phyloP scores from a whole-genome alignment of 352 stramenopile species.

The Phytophthora pinifolia region DNA sequence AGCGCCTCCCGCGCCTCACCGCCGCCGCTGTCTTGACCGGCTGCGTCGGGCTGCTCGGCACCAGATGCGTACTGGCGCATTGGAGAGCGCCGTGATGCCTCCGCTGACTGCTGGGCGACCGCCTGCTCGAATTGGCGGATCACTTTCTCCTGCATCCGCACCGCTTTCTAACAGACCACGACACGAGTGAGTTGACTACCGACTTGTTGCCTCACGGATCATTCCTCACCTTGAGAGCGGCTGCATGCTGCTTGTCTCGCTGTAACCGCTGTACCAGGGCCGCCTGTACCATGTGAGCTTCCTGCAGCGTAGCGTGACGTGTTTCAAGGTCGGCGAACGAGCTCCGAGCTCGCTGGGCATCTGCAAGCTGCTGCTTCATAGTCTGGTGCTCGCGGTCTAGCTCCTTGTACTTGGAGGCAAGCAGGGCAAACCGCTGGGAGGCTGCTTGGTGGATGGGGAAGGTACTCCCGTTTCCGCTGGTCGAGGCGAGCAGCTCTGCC shows the following conservation, averaged over 20 bases:
- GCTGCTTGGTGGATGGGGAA: constrained; percentile 18
- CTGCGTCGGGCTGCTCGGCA: background rate
- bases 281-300: constrained; percentile 70
- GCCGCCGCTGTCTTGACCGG: constrained; percentile 1
- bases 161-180: constrained; percentile 44
- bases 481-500: constrained; percentile 31
- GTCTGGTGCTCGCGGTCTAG: constrained; percentile 45
- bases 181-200: constrained; percentile 7
- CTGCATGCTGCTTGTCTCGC: constrained; percentile 58
- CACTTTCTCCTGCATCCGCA: constrained; percentile 80
- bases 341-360: constrained; percentile 31
- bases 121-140: constrained; percentile 76
- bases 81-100: constrained; percentile 2
- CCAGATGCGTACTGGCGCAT: constrained; percentile 1
- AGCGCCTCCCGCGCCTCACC: constrained; percentile 27
- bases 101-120: constrained; percentile 40
- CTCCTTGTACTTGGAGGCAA: constrained; percentile 68
- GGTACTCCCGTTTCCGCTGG: constrained; percentile 12
- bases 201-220: too few relatives aligned
- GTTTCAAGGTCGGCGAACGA: constrained; percentile 45
- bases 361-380: constrained; percentile 36
- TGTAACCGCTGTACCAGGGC: constrained; percentile 68
- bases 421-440: constrained; percentile 56
- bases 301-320: constrained; percentile 59
- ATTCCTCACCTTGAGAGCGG: constrained; percentile 51